Evolutionary conservation across 139 green algal genomes (phyloP), one percentile per base, ranked within the genome.

Genomic region (Chlamydomonas sphaeroides): DNA sequence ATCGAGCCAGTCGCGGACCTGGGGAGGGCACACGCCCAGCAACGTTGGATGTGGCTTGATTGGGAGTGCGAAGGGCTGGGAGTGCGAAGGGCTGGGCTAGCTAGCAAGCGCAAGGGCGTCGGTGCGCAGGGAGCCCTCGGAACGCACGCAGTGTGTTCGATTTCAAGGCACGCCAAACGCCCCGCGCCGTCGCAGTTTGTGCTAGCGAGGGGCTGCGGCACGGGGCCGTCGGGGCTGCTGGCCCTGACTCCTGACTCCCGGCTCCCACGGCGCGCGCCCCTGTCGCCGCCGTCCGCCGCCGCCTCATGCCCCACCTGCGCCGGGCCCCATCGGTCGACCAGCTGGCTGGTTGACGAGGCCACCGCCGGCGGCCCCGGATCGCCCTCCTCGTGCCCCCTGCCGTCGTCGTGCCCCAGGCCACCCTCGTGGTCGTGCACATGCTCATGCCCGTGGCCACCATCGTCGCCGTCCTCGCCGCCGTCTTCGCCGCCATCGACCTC

Each of bases 1-100:
- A 35, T 68, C 65, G 61, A 84, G 65, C 77, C 77, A 84, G 36
- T 84, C 77, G 20, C 63, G 63, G 0, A 84, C 77, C 76, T 83
- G 63, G 1, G 32, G 33, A n/a, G n/a, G n/a, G n/a, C n/a, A 39
- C n/a, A 41, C n/a, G 14, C 26, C 7, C 56, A 63, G 20, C 56
- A 30, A 11, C 56, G 7, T n/a, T 28, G 56, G 23, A 6, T 63
- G 20, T n/a, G n/a, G n/a, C n/a, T n/a, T n/a, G n/a, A n/a, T n/a
- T n/a, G n/a, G n/a, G n/a, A n/a, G n/a, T n/a, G n/a, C n/a, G n/a
- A n/a, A n/a, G n/a, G n/a, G n/a, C n/a, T n/a, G n/a, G n/a, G n/a
- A n/a, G n/a, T n/a, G n/a, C n/a, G n/a, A n/a, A n/a, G n/a, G n/a
- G n/a, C n/a, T n/a, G n/a, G n/a, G n/a, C n/a, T n/a, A n/a, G n/a